These are phyloP conservation scores for Wickerhamiella australiensis DNA, from an alignment of 805 yeast genomes.

Conservation along the genomic window DNA sequence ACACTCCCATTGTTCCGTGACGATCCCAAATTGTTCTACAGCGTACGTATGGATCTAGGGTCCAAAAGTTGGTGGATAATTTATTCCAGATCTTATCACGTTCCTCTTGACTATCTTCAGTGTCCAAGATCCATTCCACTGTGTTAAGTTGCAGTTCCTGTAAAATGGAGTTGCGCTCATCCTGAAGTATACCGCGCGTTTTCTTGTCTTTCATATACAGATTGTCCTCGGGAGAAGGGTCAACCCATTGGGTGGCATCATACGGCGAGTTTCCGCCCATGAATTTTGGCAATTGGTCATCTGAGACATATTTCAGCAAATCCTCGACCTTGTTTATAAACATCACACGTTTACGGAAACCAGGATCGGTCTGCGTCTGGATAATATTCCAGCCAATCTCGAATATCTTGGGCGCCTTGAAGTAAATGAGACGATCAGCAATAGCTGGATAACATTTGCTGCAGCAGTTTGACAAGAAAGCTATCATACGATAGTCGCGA, in stretches of 20 bases:
- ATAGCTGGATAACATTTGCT: not conserved
- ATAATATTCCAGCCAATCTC: not conserved
- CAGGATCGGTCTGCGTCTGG: not conserved
- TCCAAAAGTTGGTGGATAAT: not conserved
- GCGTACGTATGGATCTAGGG: not conserved
- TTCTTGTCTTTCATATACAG: not conserved
- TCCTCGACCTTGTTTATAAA: not conserved
- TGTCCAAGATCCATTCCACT: too few relatives aligned
- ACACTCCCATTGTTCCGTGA: not conserved
- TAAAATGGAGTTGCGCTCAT: not conserved
- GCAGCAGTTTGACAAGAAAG: not conserved
- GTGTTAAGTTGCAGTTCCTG: too few relatives aligned
- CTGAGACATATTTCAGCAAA: not conserved
- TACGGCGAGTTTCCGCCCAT: not conserved
- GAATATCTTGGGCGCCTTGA: constrained; percentile 1
- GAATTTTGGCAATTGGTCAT: not conserved
- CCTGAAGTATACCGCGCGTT: not conserved
- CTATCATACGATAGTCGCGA: not conserved
- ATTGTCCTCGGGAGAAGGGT: not conserved
- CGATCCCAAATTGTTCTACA: not conserved
- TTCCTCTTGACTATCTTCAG: too few relatives aligned
- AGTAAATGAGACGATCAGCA: not conserved
- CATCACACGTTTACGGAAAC: constrained; percentile 64
- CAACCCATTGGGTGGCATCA: not conserved
- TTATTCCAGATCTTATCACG: too few relatives aligned